These are phyloP conservation scores for Pyrenochaeta sp. DNA, from an alignment of 2,329 filamentous ascomycete genomes.

Conservation along the genomic window DNA sequence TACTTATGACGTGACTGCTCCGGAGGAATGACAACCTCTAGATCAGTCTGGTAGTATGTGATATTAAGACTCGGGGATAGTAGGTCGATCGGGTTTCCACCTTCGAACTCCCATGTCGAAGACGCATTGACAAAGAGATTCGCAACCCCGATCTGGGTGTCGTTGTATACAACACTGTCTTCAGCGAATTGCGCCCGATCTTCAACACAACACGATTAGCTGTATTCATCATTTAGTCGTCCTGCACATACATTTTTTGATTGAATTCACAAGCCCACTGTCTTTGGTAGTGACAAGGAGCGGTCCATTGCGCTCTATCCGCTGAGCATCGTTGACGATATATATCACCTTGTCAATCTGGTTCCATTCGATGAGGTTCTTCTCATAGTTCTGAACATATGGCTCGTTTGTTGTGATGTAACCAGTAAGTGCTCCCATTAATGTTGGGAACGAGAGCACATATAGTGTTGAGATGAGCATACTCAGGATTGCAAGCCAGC, in stretches of 20 bases:
- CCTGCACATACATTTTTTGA: constrained; percentile 24
- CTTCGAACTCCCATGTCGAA: constrained; percentile 2
- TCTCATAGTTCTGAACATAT: constrained; percentile 35
- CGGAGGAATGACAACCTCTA: background rate
- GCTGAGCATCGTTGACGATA: constrained; percentile 25
- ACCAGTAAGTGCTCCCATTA: constrained; percentile 52
- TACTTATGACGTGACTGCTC: background rate
- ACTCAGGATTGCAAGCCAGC: constrained; percentile 41
- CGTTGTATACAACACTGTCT: background rate
- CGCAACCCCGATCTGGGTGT: background rate
- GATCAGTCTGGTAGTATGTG: background rate
- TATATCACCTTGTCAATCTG: constrained; percentile 22
- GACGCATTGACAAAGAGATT: constrained; percentile 1
- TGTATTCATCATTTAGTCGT: background rate
- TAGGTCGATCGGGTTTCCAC: constrained; percentile 3
- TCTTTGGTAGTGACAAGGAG: constrained; percentile 22
- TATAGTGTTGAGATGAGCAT: constrained; percentile 45
- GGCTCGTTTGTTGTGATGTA: constrained; percentile 44
- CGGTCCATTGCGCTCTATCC: constrained; percentile 26
- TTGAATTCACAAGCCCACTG: constrained; percentile 10
- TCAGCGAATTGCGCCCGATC: background rate
- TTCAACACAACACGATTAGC: background rate
- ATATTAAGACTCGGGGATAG: constrained; percentile 26
- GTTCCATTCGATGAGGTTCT: constrained; percentile 35
- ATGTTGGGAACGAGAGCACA: constrained; percentile 47